These are phyloP conservation scores for Metschnikowia henanensis DNA, from an alignment of 805 yeast genomes.

Conservation along the genomic window DNA sequence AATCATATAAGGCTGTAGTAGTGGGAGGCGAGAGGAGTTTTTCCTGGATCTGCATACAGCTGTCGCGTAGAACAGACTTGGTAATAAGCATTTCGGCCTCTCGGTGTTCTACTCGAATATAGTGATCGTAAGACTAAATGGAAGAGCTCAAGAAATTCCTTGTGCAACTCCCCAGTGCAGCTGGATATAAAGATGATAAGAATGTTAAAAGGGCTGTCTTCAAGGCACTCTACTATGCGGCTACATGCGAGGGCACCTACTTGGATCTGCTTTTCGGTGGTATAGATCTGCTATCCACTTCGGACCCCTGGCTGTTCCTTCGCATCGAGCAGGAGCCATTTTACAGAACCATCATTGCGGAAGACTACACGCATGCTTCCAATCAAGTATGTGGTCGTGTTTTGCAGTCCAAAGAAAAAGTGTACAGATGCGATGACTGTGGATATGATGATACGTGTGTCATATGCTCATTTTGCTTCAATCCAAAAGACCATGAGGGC, in stretches of 20 bases:
- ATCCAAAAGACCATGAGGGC: constrained; percentile 61
- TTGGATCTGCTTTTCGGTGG: constrained; percentile 16
- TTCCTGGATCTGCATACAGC: too few relatives aligned
- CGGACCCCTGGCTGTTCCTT: constrained; percentile 8
- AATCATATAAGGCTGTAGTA: too few relatives aligned
- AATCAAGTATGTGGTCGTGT: constrained; percentile 71
- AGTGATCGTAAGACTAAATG: constrained; percentile 1
- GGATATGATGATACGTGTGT: constrained; percentile 80
- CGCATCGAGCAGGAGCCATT: constrained; percentile 5
- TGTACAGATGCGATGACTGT: constrained; percentile 74
- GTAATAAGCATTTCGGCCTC: too few relatives aligned
- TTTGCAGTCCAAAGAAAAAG: constrained; percentile 60
- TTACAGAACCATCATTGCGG: constrained; percentile 3
- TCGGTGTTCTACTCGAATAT: too few relatives aligned
- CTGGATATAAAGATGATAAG: constrained; percentile 7
- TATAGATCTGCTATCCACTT: not conserved
- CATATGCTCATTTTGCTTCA: constrained; percentile 70
- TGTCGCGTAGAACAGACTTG: too few relatives aligned
- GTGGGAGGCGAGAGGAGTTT: too few relatives aligned
- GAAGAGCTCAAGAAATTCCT: constrained; percentile 5
- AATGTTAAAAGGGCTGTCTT: constrained; percentile 20
- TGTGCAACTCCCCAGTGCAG: constrained; percentile 10
- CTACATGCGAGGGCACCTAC: constrained; percentile 17
- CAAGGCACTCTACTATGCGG: constrained; percentile 31
- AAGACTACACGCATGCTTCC: constrained; percentile 41